Percentiles rank a stretch among this genome's conserved stretches.
Evolutionary conservation across 352 stramenopile genomes (phyloP).

Genomic region (Phytophthora sojae): DNA sequence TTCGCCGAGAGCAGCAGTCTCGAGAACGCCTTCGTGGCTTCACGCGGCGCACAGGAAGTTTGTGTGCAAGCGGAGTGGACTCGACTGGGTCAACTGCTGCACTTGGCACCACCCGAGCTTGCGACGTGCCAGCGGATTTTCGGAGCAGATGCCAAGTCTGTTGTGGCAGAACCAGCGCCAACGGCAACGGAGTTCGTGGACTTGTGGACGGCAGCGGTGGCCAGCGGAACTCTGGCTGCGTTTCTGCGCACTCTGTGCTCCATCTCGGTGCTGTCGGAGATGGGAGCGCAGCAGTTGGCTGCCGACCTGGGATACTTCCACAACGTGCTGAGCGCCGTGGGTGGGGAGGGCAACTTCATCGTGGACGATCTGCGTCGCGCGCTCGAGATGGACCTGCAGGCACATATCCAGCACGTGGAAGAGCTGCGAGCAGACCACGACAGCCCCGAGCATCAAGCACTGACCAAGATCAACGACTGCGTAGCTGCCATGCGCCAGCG

Average conservation of each 20-base stretch:
- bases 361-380: conserved; percentile 53
- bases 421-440: conserved; percentile 38
- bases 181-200: conserved; percentile 73
- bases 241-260: conserved; percentile 59
- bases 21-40: conserved; percentile 61
- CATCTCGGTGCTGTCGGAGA: conserved; percentile 69
- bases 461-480: conserved; percentile 62
- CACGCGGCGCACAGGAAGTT: conserved; percentile 51
- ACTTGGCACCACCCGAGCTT: conserved; percentile 50
- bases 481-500: conserved; percentile 49
- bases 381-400: conserved; percentile 47
- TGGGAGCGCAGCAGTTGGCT: conserved; percentile 64
- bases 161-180: conserved; percentile 20
- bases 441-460: conserved; percentile 35
- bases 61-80: conserved; percentile 64
- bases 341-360: conserved; percentile 62
- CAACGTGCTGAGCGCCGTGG: conserved; percentile 82
- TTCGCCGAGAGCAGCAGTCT: conserved; percentile 83
- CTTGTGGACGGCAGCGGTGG: conserved; percentile 72
- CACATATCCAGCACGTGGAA: conserved; percentile 43
- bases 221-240: conserved; percentile 68
- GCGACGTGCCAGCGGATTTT: conserved; percentile 63
- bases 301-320: conserved; percentile 83
- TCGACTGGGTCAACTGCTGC: conserved; percentile 53
- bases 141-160: conserved; percentile 20